Evolutionary conservation across 2,329 filamentous ascomycete species (phyloP).

Genomic region (Celoporthe dispersa): DNA sequence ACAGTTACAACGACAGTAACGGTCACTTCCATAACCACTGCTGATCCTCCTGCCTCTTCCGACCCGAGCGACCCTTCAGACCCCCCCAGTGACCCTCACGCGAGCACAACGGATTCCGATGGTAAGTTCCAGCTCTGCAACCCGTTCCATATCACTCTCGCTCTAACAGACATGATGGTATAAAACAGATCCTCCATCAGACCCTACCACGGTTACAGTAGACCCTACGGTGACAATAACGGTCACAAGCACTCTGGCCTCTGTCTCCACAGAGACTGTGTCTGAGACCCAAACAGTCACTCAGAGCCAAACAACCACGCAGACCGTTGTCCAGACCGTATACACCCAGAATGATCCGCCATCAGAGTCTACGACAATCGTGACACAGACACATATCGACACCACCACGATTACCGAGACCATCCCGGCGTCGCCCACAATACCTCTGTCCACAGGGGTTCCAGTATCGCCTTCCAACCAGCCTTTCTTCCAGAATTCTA

Average conservation of each 20-base stretch:
- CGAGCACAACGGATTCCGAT: background rate
- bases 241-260: conserved; percentile 12
- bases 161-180: background rate
- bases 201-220: background rate
- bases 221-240: conserved; percentile 8
- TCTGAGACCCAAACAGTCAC: conserved; percentile 11
- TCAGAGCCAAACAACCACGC: background rate
- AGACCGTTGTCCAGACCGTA: conserved; percentile 6
- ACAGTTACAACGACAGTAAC: conserved; percentile 19
- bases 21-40: conserved; percentile 1
- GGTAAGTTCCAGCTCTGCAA: background rate
- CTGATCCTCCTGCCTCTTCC: conserved; percentile 4
- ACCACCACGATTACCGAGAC: background rate
- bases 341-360: background rate
- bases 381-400: background rate
- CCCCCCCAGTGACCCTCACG: background rate
- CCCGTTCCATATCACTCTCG: background rate
- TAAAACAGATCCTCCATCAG: background rate
- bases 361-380: background rate
- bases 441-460: background rate
- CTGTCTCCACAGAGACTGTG: conserved; percentile 6
- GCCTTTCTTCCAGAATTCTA: conserved; percentile 13
- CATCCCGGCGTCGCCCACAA: background rate
- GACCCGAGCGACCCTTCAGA: conserved; percentile 5
- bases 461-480: background rate